Conservation (phyloP, 345 rosid species). For the Bruguiera sexangula region DNA sequence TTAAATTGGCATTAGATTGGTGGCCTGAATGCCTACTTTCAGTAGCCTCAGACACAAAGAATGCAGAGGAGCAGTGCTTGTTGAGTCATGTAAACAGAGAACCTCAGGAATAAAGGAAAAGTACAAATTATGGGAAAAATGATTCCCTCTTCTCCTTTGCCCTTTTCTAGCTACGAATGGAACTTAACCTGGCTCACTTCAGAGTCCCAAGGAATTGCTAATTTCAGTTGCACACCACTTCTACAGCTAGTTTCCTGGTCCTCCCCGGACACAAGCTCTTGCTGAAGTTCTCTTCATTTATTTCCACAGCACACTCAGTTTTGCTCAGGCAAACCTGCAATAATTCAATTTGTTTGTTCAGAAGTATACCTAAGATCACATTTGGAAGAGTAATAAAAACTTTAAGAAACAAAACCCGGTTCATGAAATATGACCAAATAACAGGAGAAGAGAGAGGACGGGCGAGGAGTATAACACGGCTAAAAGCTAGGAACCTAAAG, state of each 20-base stretch:
- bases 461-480: too few species aligned
- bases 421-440: not conserved
- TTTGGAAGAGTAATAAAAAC: not conserved
- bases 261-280: constrained; percentile 30
- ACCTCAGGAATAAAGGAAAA: not conserved
- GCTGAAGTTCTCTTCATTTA: constrained; percentile 38
- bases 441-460: not conserved
- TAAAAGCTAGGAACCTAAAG: not conserved
- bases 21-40: not conserved
- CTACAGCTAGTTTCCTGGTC: constrained; percentile 39
- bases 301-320: constrained; percentile 41
- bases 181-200: not conserved
- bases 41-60: not conserved
- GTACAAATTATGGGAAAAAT: not conserved
- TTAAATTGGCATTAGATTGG: not conserved
- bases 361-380: not conserved
- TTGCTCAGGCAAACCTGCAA: constrained; percentile 48
- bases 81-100: not conserved
- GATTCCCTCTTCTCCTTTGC: not conserved
- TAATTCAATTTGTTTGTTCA: not conserved
- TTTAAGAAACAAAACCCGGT: too few species aligned
- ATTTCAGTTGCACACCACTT: constrained; percentile 49
- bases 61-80: not conserved
- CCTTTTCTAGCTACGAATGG: not conserved
- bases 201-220: not conserved